Percentiles rank a stretch among this genome's conserved stretches.
Conservation (phyloP, 2,329 filamentous ascomycete species). For the Pseudogymnoascus sp. region DNA sequence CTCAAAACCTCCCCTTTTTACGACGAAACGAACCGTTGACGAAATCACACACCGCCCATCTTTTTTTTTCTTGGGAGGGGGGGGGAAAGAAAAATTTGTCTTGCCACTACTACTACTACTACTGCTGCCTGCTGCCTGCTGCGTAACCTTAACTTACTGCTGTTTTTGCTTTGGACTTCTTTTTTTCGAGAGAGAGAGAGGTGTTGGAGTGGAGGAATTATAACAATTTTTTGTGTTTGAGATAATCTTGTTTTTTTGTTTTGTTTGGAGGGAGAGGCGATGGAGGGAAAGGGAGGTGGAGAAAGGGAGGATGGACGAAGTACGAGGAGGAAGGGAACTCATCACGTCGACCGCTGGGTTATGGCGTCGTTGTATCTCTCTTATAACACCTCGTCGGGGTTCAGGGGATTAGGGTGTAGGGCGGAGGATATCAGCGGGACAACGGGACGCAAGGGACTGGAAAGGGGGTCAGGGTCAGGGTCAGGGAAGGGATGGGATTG, state of each 20-base stretch:
- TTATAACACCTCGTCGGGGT: neutral
- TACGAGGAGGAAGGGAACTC: neutral
- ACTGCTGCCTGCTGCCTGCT: neutral
- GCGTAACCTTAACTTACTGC: neutral
- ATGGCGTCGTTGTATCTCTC: neutral
- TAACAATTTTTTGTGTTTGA: neutral
- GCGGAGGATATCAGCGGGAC: neutral
- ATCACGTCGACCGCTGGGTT: neutral
- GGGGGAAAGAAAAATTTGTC: neutral
- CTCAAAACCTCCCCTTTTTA: neutral
- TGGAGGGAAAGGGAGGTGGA: neutral
- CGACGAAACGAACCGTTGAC: neutral
- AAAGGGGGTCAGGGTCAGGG: neutral
- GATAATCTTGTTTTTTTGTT: constrained; percentile 15
- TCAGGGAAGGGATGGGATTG: neutral
- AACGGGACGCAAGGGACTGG: neutral
- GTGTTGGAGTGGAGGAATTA: neutral
- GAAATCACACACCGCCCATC: neutral
- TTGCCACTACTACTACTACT: neutral
- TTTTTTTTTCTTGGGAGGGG: neutral
- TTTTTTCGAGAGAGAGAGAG: neutral
- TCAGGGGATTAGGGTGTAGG: neutral
- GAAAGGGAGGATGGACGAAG: neutral
- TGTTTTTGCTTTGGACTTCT: neutral
- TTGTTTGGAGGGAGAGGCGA: neutral